Evolutionary conservation across 2,329 filamentous ascomycete species (phyloP), one percentile per base, ranked within the genome.

Genomic region (Zalaria obscura): DNA sequence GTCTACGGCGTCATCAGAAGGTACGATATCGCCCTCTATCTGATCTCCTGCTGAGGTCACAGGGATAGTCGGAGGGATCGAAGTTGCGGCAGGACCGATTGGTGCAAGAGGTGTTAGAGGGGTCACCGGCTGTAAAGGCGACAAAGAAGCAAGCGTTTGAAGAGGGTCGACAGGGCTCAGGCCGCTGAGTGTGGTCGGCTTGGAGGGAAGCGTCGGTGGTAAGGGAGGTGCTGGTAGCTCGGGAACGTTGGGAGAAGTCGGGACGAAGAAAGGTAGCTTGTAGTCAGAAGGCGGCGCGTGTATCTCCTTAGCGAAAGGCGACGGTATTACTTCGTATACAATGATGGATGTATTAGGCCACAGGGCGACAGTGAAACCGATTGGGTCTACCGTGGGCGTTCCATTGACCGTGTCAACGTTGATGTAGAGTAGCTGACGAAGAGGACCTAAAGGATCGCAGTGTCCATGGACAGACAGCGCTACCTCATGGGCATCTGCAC

Each of bases 301-400:
- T 7, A 32, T n/a, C n/a, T 32, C 29, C n/a, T 32, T 7, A 7
- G n/a, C 29, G 29, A 32, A 32, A 32, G 29, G 29, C 7, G 3
- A 7, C 7, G 29, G 7, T 7, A n/a, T 32, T 7, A 32, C 7
- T 32, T 32, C 29, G n/a, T 32, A 32, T 7, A 32, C 29, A 7
- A 32, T 32, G 29, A n/a, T 7, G 7, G 29, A 25, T 39, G 35
- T 36, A 10, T 37, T 25, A 35, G 36, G 11, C n/a, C 27, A 35
- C n/a, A 11, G 27, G 11, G 25, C 27, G 7, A 39, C 31, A 4
- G 35, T 27, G 41, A 43, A 43, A n/a, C 41, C 41, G 26, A 32
- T 11, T 25, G 27, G 6, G 6, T 25, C 28, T 8, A 31, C 7
- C 26, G 33, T 28, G 4, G 4, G 9, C 11, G n/a, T 11, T 9